phyloP scores from a whole-genome alignment of 2,329 filamentous ascomycete species.

The Mariannaea elegans region DNA sequence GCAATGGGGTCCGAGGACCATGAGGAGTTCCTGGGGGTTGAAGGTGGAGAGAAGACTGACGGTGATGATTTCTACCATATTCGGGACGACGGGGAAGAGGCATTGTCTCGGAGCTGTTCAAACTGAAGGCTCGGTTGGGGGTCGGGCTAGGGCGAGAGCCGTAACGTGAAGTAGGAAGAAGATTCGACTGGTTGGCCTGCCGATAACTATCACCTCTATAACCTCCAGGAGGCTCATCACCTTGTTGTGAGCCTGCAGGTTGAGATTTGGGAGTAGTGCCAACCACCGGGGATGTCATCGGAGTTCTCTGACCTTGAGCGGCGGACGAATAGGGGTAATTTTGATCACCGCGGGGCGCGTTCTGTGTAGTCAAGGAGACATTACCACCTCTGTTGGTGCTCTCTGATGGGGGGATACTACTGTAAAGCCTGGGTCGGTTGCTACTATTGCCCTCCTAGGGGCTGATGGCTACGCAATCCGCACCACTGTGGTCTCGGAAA shows the following conservation, averaged over 20 bases:
- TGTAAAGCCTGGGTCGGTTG: neutral
- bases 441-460: neutral
- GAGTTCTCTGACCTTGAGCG: no score
- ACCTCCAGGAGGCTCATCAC: no score
- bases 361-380: neutral
- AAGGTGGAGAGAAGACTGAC: neutral
- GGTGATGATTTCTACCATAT: neutral
- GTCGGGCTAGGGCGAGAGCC: no score
- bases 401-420: neutral
- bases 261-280: no score
- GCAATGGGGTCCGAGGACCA: neutral
- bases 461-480: neutral
- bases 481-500: neutral
- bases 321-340: neutral
- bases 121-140: no score
- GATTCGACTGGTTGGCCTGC: no score
- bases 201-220: no score
- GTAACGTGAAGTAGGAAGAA: no score
- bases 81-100: neutral
- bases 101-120: no score
- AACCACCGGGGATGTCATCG: no score
- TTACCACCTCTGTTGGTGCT: neutral
- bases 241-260: no score
- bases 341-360: no score
- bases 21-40: neutral